Base-by-base conservation (phyloP, 139 green algal genomes). In the Micractinium conductrix region DNA sequence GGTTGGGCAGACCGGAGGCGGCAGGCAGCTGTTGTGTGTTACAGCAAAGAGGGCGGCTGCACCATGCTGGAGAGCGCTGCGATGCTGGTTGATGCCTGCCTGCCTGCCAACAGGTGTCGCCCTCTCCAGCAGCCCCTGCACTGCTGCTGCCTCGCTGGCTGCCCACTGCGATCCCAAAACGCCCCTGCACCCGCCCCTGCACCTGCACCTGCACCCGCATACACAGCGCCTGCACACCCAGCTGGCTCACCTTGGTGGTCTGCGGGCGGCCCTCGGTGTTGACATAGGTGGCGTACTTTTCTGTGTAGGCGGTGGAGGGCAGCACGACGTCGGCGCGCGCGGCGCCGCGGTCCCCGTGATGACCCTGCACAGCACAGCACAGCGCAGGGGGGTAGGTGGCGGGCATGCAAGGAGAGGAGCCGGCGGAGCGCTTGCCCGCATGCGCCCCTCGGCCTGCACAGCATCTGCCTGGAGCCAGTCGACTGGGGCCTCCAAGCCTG, bases 221-320 rank as follows among this genome's bases (percentile, higher is more conserved):
- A 10, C 30, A 8, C n/a, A 24, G n/a, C n/a, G n/a, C n/a, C n/a
- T n/a, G n/a, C n/a, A n/a, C n/a, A n/a, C n/a, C n/a, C 22, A 68
- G 12, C 48, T 14, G 14, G 48, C 48, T 12, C 75, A 90, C 86
- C 87, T 90, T 87, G 24, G 97, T 98, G 60, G 89, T 87, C 92
- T 99, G 97, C 86, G 94, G 88, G n/a, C 97, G 90, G 12, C 97
- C 97, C 92, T 99, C 97, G 74, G 93, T 91, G 88, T 98, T 98
- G 35, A 98, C 96, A 69, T 95, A 98, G 19, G 93, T 95, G 24
- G 87, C 96, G 8, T 35, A 80, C 92, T 98, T 98, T 89, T 97
- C 96, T 0, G 93, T 98, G 91, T 97, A 98, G 33, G 96, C 95
- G 8, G 93, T 87, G 58, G 94, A 96, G 7, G 97, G 97, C 72